Evolutionary conservation across 257 asterid species (phyloP).

Genomic region (Linderniella brevidens): DNA sequence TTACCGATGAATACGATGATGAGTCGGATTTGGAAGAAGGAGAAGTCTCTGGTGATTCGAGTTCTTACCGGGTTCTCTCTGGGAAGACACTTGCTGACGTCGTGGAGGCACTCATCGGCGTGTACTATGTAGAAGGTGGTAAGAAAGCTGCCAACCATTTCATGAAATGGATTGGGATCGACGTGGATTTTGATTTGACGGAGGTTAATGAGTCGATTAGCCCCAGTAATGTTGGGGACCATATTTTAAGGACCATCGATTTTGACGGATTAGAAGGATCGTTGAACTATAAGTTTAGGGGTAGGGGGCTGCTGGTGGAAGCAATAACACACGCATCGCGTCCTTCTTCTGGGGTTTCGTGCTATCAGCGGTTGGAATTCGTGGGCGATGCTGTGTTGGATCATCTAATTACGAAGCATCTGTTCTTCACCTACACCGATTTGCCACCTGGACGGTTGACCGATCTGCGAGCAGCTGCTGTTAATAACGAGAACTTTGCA

Average conservation of each 20-base stretch:
- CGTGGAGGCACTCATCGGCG: conserved; percentile 93
- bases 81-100: conserved; percentile 97
- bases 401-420: conserved; percentile 84
- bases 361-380: conserved; percentile 90
- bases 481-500: conserved; percentile 92
- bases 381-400: conserved; percentile 98
- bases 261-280: conserved; percentile 62
- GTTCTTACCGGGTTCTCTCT: conserved; percentile 92
- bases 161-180: conserved; percentile 93
- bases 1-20: conserved; percentile 44
- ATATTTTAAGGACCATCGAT: conserved; percentile 53
- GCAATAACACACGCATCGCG: conserved; percentile 99
- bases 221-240: conserved; percentile 49
- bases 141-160: conserved; percentile 81
- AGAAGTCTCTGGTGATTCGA: conserved; percentile 81
- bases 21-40: conserved; percentile 88
- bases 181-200: conserved; percentile 56
- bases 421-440: conserved; percentile 87
- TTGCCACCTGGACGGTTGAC: conserved; percentile 97
- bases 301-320: conserved; percentile 66
- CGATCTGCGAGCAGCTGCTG: conserved; percentile 97
- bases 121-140: conserved; percentile 90
- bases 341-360: conserved; percentile 92
- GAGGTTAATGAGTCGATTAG: conserved; percentile 34
- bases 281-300: conserved; percentile 49